Evolutionary conservation across 345 rosid species (phyloP), one percentile per base, ranked within the genome.

Genomic region (Mangifera indica): DNA sequence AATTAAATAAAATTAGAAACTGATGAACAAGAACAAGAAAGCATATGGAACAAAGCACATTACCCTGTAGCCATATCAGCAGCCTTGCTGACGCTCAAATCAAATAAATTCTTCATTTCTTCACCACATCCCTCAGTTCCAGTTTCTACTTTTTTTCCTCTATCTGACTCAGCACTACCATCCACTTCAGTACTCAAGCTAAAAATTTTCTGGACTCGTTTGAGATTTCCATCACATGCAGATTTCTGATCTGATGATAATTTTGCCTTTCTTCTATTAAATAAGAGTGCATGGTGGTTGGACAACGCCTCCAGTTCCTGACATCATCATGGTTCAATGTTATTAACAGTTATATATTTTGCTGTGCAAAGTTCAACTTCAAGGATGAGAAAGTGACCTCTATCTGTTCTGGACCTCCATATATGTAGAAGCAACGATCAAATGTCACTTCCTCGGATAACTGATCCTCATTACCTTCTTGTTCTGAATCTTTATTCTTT

Each of bases 41-140:
- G 37, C 64, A 52, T 3, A 4, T 60, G 22, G 44, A 20, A 42
- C 66, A 13, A 48, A 48, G 60, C 17, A 60, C 34, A 72, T 87
- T 88, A 95, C 98, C 99, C 97, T 46, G 91, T 86, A 76, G 98
- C 99, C 98, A 92, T 88, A 81, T 92, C 93, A 82, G 98, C 98
- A 84, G 99, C 97, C 84, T 91, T 86, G 82, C 84, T 84, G 82
- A 92, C 84, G 76, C 99, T 93, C 1, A 92, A 77, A 79, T 92
- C 90, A 70, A 88, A 89, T 49, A 91, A 77, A 62, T 40, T 86
- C 81, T 91, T 93, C 84, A 93, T 85, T 80, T 95, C 99, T 60
- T 86, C 87, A 44, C 78, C 86, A 80, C 75, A 77, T 71, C 83
- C 92, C 71, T 88, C 93, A 40, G 83, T 80, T 79, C 76, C 81